These are phyloP conservation scores for Picea abies DNA, from an alignment of 83 land plant species.

Conservation along the genomic window DNA sequence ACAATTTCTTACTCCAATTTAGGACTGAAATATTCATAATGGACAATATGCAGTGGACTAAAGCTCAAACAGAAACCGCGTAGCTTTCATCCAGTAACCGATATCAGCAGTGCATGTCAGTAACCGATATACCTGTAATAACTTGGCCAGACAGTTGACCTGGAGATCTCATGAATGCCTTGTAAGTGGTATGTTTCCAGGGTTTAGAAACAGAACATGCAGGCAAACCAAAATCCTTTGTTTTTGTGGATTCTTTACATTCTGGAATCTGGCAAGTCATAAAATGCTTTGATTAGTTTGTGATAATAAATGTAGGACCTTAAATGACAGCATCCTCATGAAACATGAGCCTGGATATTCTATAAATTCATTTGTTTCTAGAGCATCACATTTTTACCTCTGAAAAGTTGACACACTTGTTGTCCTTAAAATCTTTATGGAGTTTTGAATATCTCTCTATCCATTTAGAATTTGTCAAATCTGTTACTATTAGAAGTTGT, in stretches of 20 bases:
- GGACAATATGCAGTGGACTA: neutral
- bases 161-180: conserved; percentile 9
- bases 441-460: conserved; percentile 37
- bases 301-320: neutral
- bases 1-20: neutral
- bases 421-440: conserved; percentile 25
- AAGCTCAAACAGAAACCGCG: neutral
- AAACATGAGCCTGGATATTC: neutral
- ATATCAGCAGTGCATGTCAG: neutral
- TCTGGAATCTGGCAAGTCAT: conserved; percentile 9
- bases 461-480: conserved; percentile 42
- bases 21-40: neutral
- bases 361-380: neutral
- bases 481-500: conserved; percentile 34
- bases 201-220: neutral
- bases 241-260: neutral
- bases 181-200: neutral
- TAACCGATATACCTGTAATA: conserved; percentile 13
- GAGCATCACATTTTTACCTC: conserved; percentile 24
- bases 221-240: conserved; percentile 15
- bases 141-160: conserved; percentile 12
- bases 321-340: neutral
- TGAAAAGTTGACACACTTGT: conserved; percentile 21
- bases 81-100: neutral
- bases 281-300: conserved; percentile 4